Evolutionary conservation across 805 yeast species (phyloP).

Genomic region (Metschnikowia santaceciliae): DNA sequence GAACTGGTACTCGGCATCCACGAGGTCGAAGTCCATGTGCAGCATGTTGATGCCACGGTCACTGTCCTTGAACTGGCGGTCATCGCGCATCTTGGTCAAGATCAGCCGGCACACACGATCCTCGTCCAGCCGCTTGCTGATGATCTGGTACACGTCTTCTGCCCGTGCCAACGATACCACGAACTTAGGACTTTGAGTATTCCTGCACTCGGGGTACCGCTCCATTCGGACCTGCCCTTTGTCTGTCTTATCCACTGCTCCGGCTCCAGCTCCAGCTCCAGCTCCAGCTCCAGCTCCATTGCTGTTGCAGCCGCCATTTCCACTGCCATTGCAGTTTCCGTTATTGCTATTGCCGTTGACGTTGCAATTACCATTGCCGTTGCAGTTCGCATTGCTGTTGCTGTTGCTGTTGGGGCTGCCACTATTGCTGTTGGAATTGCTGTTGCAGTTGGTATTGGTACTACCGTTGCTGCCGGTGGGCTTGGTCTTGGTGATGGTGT

Average conservation of each 20-base stretch:
- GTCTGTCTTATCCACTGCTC: background rate
- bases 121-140: conserved; percentile 62
- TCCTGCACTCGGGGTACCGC: background rate
- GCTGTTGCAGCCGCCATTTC: too few species aligned
- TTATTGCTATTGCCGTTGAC: too few species aligned
- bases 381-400: too few species aligned
- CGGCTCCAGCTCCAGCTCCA: background rate
- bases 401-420: too few species aligned
- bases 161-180: conserved; percentile 60
- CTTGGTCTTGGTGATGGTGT: background rate
- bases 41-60: conserved; percentile 24
- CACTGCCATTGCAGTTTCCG: too few species aligned
- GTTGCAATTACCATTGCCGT: too few species aligned
- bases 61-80: background rate
- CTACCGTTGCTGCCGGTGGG: background rate
- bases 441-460: too few species aligned
- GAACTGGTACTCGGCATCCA: conserved; percentile 78
- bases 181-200: conserved; percentile 58
- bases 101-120: conserved; percentile 60
- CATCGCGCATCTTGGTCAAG: conserved; percentile 19
- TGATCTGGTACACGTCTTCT: conserved; percentile 55
- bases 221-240: background rate
- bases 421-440: too few species aligned
- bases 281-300: background rate
- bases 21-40: conserved; percentile 55